Base-by-base conservation (phyloP, 2,329 filamentous ascomycete genomes). In the Fusarium citri region DNA sequence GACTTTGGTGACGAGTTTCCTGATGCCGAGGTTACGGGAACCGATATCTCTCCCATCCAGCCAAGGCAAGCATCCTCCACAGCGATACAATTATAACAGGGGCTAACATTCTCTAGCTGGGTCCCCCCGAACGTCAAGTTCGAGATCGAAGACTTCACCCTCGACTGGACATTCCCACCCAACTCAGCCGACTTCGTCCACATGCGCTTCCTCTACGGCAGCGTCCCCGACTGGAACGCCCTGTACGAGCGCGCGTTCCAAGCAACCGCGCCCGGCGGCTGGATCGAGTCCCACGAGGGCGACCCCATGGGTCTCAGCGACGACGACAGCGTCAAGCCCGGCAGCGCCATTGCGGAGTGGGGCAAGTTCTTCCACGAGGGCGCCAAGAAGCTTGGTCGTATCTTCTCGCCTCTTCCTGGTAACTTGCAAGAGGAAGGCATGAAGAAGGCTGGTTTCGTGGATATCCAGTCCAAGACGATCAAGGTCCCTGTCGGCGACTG, bases 181-280 rank as follows among this genome's bases (percentile, higher is more conserved):
- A 62, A 70, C 58, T 77, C 81, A 30, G 87, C 88, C 72, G 88
- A 91, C 77, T 87, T 85, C 69, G 85, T 91, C 55, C 89, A 91
- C 74, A 85, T 86, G 10, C 84, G 86, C 30, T 82, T 86, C 71
- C 80, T 91, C 68, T 80, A 84, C 6, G 89, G 88, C 25, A 84
- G 84, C 58, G 84, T 90, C 59, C 77, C 80, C 5, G 87, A 89
- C 68, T 90, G 88, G 78, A 81, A 82, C 37, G 79, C 83, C 14
- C 75, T 90, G 7, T 83, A 89, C 59, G 76, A 79, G 43, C 83
- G 86, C 59, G 78, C 84, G 3, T 87, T 79, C 73, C 81, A 81
- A 58, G 83, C 86, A 43, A 80, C 88, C 20, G 85, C 84, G 67
- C 87, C 89, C 0, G 88, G 88, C 12, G 88, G 85, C 10, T 81